Base-by-base conservation (phyloP, 1,284 basidiomycete species). In the Peniophora sp. region DNA sequence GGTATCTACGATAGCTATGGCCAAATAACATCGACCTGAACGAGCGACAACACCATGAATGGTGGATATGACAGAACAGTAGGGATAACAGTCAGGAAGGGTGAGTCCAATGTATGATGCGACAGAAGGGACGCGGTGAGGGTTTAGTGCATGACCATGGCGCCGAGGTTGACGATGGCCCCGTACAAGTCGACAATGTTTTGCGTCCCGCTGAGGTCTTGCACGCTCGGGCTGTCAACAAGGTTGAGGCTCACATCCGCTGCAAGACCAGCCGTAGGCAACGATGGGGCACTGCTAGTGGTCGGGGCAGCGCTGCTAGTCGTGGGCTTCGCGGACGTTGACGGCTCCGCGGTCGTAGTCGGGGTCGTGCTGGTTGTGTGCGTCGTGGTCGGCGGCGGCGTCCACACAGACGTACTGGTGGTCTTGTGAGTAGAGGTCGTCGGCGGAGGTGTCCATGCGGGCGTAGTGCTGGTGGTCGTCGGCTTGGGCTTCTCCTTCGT, bases 361-460 rank as follows among this genome's bases (percentile, higher is more conserved):
- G 37, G 15, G 8, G 37, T 41, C 15, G n/a, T 41, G 15, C n/a
- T 41, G 15, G 37, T 41, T 8, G n/a, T 41, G 62, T 53, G 2
- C 27, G 62, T 55, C 8, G 56, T 41, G 50, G 52, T 53, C 27
- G 58, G 46, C 32, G 58, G 53, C 34, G 59, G 56, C 23, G 60
- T 54, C 32, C n/a, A 17, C 15, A 20, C n/a, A 8, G 37, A 17
- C 37, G 54, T 52, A 14, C 55, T 42, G 27, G 49, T 47, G 18
- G 24, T 49, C 47, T 57, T 55, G 39, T 56, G 55, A 24, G 61
- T 53, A 10, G 62, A 52, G 2, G 62, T 55, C 10, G 56, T 41
- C 51, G 52, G 46, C 32, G 58, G 53, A 34, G 59, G 56, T 22
- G 60, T 54, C 32, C n/a, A 17, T 8, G 37, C n/a, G 8, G 37